Evolutionary conservation across 2,329 filamentous ascomycete species (phyloP), one percentile per base, ranked within the genome.

Genomic region (Harringtonia lauricola): DNA sequence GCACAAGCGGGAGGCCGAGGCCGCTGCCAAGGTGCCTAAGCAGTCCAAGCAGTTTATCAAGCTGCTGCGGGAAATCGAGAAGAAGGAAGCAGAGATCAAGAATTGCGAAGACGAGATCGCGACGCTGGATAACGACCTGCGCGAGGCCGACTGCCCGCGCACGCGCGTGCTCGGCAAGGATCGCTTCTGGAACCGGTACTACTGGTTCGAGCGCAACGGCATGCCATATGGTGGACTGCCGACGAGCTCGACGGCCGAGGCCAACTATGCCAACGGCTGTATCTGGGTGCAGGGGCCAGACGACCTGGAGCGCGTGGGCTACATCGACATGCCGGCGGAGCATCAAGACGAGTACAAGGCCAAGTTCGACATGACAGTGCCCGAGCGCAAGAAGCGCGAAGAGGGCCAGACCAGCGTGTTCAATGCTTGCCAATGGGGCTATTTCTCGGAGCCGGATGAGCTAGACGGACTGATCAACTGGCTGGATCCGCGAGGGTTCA

Each of bases 171-270:
- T 98, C 22, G 92, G 92, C 47, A 90, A 92, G 60, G 92, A 98
- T 63, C 80, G 92, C 36, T 98, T 95, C 70, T 95, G 90, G 80
- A 96, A 98, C 63, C 79, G 90, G 43, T 98, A 96, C 64, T 96
- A 94, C 70, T 98, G 92, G 90, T 95, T 96, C 60, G 92, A 98
- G 64, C 83, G 90, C 49, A 98, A 96, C 57, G 92, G 89, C 21
- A 96, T 96, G 89, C 92, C 92, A 0, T 95, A 90, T 56, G 87
- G 75, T 28, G 92, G 92, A 5, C 71, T 95, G 44, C 89, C 89
- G 0, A 78, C 76, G 51, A 94, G 87, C 61, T 95, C 89, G 15
- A 96, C 90, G 2, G 84, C 87, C 1, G 72, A 80, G 37, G 88
- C 90, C 19, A 81, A 77, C 9, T 98, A 96, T 58, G 89, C 90